These are phyloP conservation scores for Sugiyamaella paludigena DNA, from an alignment of 1,139 yeast species.

Conservation along the genomic window DNA sequence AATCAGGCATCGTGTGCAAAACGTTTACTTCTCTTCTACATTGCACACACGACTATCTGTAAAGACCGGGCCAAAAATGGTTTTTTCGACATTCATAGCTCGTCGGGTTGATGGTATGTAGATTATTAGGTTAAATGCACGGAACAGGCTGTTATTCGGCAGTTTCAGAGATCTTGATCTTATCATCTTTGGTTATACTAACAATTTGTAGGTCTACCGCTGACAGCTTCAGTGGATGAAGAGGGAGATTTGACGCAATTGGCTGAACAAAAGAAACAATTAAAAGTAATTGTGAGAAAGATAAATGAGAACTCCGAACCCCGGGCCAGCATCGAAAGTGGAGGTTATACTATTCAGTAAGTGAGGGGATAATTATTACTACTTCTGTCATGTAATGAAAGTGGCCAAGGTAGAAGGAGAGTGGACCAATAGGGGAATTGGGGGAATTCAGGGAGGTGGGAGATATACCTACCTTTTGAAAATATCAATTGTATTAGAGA, in stretches of 20 bases:
- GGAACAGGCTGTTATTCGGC: background rate
- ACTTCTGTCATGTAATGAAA: background rate
- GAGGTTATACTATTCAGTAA: conserved; percentile 64
- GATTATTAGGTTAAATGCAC: background rate
- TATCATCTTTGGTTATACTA: conserved; percentile 8
- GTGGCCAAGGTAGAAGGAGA: no score
- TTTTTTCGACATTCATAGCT: conserved; percentile 32
- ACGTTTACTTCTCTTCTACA: no score
- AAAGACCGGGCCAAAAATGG: conserved; percentile 20
- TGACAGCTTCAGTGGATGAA: conserved; percentile 92
- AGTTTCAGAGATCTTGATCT: background rate
- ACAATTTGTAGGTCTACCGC: conserved; percentile 61
- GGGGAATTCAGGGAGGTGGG: no score
- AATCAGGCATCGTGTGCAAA: no score
- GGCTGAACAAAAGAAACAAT: conserved; percentile 77
- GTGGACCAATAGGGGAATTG: no score
- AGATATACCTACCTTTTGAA: no score
- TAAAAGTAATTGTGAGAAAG: conserved; percentile 72
- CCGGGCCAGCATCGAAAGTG: conserved; percentile 82
- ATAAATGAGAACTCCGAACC: conserved; percentile 80
- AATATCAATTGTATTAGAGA: background rate
- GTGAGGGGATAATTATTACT: conserved; percentile 14
- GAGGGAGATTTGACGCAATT: conserved; percentile 50
- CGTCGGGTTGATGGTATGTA: conserved; percentile 34
- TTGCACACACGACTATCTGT: no score